A percentile compares a stretch with the other conserved stretches of the same genome.
These are phyloP conservation scores for Bolboschoenoplectus hybrid DNA, from an alignment of 202 grass and related monocot species.

Conservation along the genomic window DNA sequence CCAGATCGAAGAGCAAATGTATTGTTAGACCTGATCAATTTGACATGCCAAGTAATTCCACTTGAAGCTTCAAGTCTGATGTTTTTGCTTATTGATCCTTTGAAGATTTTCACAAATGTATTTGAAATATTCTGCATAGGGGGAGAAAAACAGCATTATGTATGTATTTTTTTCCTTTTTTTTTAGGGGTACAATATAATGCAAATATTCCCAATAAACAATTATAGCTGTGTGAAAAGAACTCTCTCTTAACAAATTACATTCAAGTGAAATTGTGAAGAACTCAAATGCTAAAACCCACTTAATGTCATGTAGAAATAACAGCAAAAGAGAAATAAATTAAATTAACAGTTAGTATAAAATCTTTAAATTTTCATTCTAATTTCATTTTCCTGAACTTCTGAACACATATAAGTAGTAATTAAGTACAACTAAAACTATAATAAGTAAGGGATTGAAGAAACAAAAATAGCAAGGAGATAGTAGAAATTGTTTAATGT, in stretches of 20 bases:
- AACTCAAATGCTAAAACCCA: no score
- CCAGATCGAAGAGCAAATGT: slow-evolving; percentile 40
- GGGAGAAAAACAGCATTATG: neutral
- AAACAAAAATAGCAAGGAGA: neutral
- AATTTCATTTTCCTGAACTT: neutral
- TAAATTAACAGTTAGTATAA: neutral
- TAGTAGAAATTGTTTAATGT: neutral
- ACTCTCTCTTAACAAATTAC: no score
- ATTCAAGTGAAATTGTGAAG: no score
- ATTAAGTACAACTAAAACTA: neutral
- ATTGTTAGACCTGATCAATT: neutral
- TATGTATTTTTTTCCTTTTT: neutral
- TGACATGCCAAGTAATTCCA: slow-evolving; percentile 41
- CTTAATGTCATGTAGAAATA: neutral
- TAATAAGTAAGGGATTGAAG: no score
- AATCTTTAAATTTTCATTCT: neutral
- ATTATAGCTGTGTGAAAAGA: no score
- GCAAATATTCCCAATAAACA: no score
- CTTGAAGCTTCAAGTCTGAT: slow-evolving; percentile 39
- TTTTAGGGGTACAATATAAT: no score
- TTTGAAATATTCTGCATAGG: slow-evolving; percentile 46
- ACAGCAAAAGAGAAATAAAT: neutral
- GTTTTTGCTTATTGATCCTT: slow-evolving; percentile 5
- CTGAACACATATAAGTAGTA: neutral
- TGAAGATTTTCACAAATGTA: slow-evolving; percentile 41